phyloP scores from a whole-genome alignment of 768 basidiomycete species.

The Russula abietina region DNA sequence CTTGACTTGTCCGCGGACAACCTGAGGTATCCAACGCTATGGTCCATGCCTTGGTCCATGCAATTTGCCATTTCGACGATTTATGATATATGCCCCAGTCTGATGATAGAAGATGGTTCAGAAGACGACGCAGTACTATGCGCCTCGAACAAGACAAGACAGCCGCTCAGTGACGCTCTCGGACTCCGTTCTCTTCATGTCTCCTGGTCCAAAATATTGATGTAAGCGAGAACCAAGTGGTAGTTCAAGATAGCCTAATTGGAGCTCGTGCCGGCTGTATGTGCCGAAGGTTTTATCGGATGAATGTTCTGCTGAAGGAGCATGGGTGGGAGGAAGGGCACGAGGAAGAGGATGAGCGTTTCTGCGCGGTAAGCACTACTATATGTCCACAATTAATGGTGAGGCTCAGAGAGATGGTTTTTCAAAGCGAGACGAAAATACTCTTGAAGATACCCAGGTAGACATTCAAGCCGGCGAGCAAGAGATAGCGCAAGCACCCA shows the following conservation, averaged over 20 bases:
- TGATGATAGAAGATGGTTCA: conserved; percentile 67
- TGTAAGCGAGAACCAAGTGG: conserved; percentile 41
- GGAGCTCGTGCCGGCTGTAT: conserved; percentile 70
- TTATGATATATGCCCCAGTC: conserved; percentile 16
- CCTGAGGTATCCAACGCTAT: conserved; percentile 7
- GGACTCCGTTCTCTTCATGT: conserved; percentile 80
- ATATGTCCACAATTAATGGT: no score
- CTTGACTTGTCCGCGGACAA: conserved; percentile 44
- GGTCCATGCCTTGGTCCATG: neutral
- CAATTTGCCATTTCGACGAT: conserved; percentile 19
- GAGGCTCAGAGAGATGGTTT: neutral
- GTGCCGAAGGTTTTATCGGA: conserved; percentile 68
- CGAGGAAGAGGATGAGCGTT: conserved; percentile 42
- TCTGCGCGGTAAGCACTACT: conserved; percentile 28
- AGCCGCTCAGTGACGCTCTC: conserved; percentile 85
- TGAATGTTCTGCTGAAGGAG: conserved; percentile 55
- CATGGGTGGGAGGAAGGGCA: conserved; percentile 64
- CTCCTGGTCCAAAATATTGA: conserved; percentile 22
- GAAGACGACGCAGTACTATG: conserved; percentile 89
- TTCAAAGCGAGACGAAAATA: conserved; percentile 32
- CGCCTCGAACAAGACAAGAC: conserved; percentile 68
- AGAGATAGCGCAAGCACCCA: conserved; percentile 62
- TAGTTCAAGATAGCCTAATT: conserved; percentile 78
- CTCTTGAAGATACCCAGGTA: conserved; percentile 54
- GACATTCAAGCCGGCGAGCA: conserved; percentile 78